phyloP scores from a whole-genome alignment of 2,329 filamentous ascomycete genomes.

The Biscogniauxia mediterranea region DNA sequence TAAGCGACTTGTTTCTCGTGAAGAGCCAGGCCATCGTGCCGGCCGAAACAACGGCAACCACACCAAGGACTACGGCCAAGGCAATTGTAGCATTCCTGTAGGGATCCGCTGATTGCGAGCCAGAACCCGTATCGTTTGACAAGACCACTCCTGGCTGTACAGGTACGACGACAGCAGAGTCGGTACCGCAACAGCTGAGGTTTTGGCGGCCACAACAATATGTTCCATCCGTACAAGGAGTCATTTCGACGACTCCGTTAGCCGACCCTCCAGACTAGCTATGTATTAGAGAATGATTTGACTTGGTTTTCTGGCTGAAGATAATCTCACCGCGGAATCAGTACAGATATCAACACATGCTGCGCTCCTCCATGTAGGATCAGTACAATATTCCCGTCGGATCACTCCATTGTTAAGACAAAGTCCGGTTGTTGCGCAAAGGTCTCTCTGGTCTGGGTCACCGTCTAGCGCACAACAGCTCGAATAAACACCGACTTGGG shows the following conservation, averaged over 20 bases:
- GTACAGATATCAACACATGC: slow-evolving; percentile 32
- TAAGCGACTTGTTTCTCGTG: slow-evolving; percentile 21
- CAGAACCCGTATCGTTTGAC: slow-evolving; percentile 27
- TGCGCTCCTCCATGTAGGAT: slow-evolving; percentile 30
- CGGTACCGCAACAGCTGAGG: slow-evolving; percentile 30
- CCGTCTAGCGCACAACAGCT: slow-evolving; percentile 33
- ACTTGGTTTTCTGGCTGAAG: too few species aligned
- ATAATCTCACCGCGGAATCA: slow-evolving; percentile 15
- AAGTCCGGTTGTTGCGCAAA: slow-evolving; percentile 30
- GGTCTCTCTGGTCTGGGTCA: slow-evolving; percentile 20
- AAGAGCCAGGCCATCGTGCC: slow-evolving; percentile 19
- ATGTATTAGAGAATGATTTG: too few species aligned
- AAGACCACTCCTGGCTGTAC: slow-evolving; percentile 22
- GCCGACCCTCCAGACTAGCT: slow-evolving; percentile 26
- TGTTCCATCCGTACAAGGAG: slow-evolving; percentile 1
- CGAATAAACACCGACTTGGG: slow-evolving; percentile 28
- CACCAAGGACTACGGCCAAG: slow-evolving; percentile 23
- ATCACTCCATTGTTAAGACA: slow-evolving; percentile 26
- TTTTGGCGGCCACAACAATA: slow-evolving; percentile 33
- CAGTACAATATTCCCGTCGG: slow-evolving; percentile 32
- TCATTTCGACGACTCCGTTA: slow-evolving; percentile 27
- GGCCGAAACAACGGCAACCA: slow-evolving; percentile 13
- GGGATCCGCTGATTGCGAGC: not conserved
- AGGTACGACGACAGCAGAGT: slow-evolving; percentile 21
- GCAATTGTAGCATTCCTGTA: slow-evolving; percentile 28